phyloP scores from a whole-genome alignment of 2,329 filamentous ascomycete species.

The Cercospora sesami region DNA sequence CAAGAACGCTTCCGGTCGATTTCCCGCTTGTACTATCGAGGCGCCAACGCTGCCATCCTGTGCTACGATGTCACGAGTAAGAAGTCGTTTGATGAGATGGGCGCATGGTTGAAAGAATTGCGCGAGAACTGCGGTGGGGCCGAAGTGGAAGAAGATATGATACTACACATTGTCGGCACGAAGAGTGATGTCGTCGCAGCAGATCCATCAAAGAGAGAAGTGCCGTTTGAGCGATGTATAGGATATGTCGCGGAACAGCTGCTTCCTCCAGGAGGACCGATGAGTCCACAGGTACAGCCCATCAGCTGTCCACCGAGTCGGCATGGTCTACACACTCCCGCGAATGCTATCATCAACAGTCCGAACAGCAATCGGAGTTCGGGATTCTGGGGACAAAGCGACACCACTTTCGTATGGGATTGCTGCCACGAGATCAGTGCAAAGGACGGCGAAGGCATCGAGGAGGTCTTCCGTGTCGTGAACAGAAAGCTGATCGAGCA shows the following conservation, averaged over 20 bases:
- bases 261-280: constrained; percentile 54
- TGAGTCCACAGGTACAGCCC: constrained; percentile 4
- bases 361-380: constrained; percentile 58
- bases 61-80: constrained; percentile 93
- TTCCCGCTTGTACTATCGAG: constrained; percentile 92
- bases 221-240: constrained; percentile 93
- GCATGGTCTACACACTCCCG: constrained; percentile 50
- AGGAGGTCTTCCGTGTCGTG: constrained; percentile 90
- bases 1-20: constrained; percentile 96
- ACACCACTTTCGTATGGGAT: constrained; percentile 70
- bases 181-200: constrained; percentile 87
- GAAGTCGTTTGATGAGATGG: constrained; percentile 86
- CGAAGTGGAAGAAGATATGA: constrained; percentile 59
- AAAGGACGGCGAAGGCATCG: constrained; percentile 90
- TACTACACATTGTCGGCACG: constrained; percentile 92
- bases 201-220: constrained; percentile 74
- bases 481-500: constrained; percentile 83
- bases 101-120: constrained; percentile 66
- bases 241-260: constrained; percentile 93
- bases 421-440: constrained; percentile 96
- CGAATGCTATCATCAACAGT: constrained; percentile 42
- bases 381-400: constrained; percentile 79
- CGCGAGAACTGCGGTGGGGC: constrained; percentile 41
- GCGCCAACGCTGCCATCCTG: constrained; percentile 88
- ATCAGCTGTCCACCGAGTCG: constrained; percentile 29